Conservation (phyloP, 1,284 basidiomycete species). For the Stygiomarasmius scandens region DNA sequence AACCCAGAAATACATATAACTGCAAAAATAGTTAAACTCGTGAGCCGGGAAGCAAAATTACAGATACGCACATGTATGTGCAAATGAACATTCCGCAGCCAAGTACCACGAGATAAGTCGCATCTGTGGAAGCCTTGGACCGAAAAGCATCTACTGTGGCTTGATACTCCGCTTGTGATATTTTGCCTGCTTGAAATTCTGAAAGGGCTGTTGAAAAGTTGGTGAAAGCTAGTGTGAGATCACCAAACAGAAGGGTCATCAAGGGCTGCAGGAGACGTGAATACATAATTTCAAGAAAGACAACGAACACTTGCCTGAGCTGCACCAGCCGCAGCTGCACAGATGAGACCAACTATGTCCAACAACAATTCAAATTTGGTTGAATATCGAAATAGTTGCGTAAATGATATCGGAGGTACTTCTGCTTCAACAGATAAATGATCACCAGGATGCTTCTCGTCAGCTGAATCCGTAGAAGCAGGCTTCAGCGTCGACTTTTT, state of each 20-base stretch:
- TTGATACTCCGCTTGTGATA: slow-evolving; percentile 12
- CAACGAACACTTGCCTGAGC: slow-evolving; percentile 62
- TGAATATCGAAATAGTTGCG: slow-evolving; percentile 60
- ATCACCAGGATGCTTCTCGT: slow-evolving; percentile 26
- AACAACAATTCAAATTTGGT: slow-evolving; percentile 67
- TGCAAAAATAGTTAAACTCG: slow-evolving; percentile 67
- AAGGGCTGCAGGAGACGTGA: slow-evolving; percentile 54
- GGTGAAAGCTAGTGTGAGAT: slow-evolving; percentile 79
- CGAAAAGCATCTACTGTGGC: slow-evolving; percentile 53
- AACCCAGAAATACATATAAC: slow-evolving; percentile 88
- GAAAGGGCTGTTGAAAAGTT: slow-evolving; percentile 47
- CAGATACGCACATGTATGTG: slow-evolving; percentile 53
- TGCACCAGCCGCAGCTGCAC: slow-evolving; percentile 71
- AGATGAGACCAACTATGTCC: slow-evolving; percentile 65
- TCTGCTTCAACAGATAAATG: slow-evolving; percentile 20
- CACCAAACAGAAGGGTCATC: slow-evolving; percentile 83
- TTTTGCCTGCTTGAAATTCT: slow-evolving; percentile 22
- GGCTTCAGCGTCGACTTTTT: slow-evolving; percentile 12
- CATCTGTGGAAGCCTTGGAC: slow-evolving; percentile 54
- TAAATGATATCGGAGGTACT: slow-evolving; percentile 44
- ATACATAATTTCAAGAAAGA: slow-evolving; percentile 3
- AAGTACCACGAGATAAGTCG: slow-evolving; percentile 69
- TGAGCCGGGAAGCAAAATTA: slow-evolving; percentile 58
- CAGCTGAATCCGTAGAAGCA: slow-evolving; percentile 11
- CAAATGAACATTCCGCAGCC: slow-evolving; percentile 70